These are phyloP conservation scores for Russula abietina DNA, from an alignment of 768 basidiomycete species.

Conservation along the genomic window DNA sequence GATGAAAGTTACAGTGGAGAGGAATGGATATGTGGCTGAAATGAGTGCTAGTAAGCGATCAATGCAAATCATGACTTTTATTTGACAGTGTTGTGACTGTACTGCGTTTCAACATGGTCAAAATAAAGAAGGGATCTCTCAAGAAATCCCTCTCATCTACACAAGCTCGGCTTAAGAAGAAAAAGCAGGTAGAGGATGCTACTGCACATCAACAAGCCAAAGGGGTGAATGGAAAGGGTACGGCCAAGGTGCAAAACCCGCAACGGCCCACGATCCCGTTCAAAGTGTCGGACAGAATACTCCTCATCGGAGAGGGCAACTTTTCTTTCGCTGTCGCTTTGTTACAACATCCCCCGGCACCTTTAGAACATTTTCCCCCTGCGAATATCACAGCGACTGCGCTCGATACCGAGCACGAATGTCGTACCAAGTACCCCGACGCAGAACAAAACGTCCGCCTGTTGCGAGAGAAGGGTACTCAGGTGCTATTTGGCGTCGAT, in stretches of 20 bases:
- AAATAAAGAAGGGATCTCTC: constrained; percentile 38
- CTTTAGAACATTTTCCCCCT: constrained; percentile 49
- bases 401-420: constrained; percentile 72
- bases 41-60: not conserved
- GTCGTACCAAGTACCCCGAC: constrained; percentile 78
- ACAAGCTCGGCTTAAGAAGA: constrained; percentile 57
- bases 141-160: constrained; percentile 66
- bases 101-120: constrained; percentile 2
- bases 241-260: constrained; percentile 32
- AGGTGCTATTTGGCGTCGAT: constrained; percentile 77
- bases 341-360: constrained; percentile 40
- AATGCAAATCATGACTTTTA: not conserved
- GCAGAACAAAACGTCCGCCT: constrained; percentile 51
- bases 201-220: constrained; percentile 45
- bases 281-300: constrained; percentile 54
- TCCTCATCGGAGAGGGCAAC: constrained; percentile 90
- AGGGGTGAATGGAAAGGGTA: constrained; percentile 34
- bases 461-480: constrained; percentile 54
- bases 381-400: constrained; percentile 78
- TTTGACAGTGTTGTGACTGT: constrained; percentile 18
- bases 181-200: constrained; percentile 45
- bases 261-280: constrained; percentile 58
- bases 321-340: constrained; percentile 87
- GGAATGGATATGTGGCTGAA: not conserved
- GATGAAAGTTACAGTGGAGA: constrained; percentile 10